These are phyloP conservation scores for Chalciporus chontae DNA, from an alignment of 768 basidiomycete genomes.

Conservation along the genomic window DNA sequence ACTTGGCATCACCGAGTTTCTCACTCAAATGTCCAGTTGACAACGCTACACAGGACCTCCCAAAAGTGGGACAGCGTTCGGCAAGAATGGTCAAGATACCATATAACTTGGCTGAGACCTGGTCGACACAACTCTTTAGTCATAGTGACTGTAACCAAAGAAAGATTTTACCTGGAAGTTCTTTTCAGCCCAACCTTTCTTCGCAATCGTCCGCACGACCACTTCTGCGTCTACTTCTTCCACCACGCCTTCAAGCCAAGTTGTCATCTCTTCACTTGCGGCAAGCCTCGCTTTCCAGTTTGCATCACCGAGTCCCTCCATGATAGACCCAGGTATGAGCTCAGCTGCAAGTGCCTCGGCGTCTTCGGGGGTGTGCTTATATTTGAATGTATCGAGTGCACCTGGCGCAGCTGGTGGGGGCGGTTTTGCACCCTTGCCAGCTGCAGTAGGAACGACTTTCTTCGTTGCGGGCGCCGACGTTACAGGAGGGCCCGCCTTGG, in stretches of 20 bases:
- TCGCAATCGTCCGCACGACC: conserved; percentile 78
- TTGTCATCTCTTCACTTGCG: conserved; percentile 79
- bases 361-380: conserved; percentile 87
- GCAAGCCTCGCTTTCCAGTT: conserved; percentile 94
- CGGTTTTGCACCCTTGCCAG: conserved; percentile 46
- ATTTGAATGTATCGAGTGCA: conserved; percentile 82
- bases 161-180: conserved; percentile 79
- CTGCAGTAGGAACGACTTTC: conserved; percentile 39
- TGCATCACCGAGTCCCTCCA: conserved; percentile 73
- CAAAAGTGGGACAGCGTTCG: conserved; percentile 77
- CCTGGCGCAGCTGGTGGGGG: conserved; percentile 47
- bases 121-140: conserved; percentile 9
- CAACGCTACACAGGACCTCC: conserved; percentile 79
- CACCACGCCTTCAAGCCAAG: conserved; percentile 73
- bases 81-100: conserved; percentile 71
- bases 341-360: conserved; percentile 78
- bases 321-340: conserved; percentile 64
- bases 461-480: conserved; percentile 36
- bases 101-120: conserved; percentile 93
- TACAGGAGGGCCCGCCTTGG: conserved; percentile 27
- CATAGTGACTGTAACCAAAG: not conserved
- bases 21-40: conserved; percentile 81
- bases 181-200: conserved; percentile 98
- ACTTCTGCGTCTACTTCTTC: conserved; percentile 81
- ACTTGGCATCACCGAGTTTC: conserved; percentile 92